A percentile compares a stretch with the other conserved stretches of the same genome.
Conservation (phyloP, 73 alveolate species). For the Tetrahymena elliotti region DNA sequence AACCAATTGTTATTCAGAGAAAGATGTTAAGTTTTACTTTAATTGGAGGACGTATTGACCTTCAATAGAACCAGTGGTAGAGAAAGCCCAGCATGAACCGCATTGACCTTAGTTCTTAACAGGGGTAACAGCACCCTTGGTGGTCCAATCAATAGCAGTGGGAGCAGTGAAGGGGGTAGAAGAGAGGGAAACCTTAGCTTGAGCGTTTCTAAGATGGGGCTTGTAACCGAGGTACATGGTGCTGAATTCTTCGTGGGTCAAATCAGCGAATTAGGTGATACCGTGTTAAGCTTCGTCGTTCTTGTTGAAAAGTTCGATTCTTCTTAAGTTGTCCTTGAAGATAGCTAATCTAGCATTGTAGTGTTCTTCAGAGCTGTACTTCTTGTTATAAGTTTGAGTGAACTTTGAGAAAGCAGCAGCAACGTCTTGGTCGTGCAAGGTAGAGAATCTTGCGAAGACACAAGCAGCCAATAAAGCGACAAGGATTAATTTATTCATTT, state of each 20-base stretch:
- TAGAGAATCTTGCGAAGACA: not conserved
- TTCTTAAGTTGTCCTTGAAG: not conserved
- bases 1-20: not conserved
- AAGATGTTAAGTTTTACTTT: not conserved
- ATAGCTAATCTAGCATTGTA: not conserved
- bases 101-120: conserved; percentile 24
- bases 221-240: conserved; percentile 26
- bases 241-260: conserved; percentile 50
- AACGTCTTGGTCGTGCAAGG: not conserved
- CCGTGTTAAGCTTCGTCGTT: conserved; percentile 18
- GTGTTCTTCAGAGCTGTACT: not conserved
- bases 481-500: not conserved
- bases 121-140: conserved; percentile 67
- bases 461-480: not conserved
- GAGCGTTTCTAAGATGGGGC: not conserved
- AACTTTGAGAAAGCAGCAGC: not conserved
- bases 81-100: conserved; percentile 30
- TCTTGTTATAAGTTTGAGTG: not conserved
- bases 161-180: not conserved
- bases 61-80: conserved; percentile 35
- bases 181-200: conserved; percentile 1
- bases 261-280: conserved; percentile 39
- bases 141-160: conserved; percentile 52
- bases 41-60: conserved; percentile 1
- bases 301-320: not conserved